Conservation (phyloP, 345 rosid species). For the Isatis tinctoria region DNA sequence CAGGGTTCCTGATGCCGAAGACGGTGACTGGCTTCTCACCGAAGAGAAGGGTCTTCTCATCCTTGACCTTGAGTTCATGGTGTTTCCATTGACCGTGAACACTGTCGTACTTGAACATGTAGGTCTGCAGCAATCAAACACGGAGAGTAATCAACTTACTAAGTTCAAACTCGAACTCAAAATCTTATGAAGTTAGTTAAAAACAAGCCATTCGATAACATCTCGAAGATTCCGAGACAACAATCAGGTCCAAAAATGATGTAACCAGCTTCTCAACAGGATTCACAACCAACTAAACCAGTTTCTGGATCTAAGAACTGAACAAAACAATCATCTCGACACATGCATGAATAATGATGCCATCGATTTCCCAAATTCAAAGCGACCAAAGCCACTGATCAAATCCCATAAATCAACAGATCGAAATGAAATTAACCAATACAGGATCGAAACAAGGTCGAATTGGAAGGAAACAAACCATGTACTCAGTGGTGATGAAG, state of each 20-base stretch:
- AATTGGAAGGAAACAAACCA: slow-evolving; percentile 40
- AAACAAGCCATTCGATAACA: background rate
- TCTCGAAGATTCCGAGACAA: background rate
- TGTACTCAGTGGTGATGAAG: slow-evolving; percentile 67
- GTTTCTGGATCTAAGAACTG: background rate
- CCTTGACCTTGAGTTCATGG: slow-evolving; percentile 69
- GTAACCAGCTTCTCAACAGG: background rate
- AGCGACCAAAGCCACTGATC: background rate
- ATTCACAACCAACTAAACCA: background rate
- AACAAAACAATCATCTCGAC: background rate
- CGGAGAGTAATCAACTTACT: background rate
- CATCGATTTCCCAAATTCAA: background rate
- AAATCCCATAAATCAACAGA: background rate
- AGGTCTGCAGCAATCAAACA: slow-evolving; percentile 49
- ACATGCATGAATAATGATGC: background rate
- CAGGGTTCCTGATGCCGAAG: slow-evolving; percentile 83
- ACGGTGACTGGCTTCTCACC: slow-evolving; percentile 70
- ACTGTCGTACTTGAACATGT: slow-evolving; percentile 93
- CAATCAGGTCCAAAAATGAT: background rate
- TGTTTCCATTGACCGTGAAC: slow-evolving; percentile 98
- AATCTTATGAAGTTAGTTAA: background rate
- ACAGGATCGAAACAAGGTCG: background rate
- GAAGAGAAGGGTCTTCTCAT: slow-evolving; percentile 83
- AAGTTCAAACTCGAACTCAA: background rate
- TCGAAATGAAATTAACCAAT: background rate